Percentiles rank a stretch among this genome's conserved stretches.
Conservation (phyloP, 768 basidiomycete species). For the Termitomyces titanicus region DNA sequence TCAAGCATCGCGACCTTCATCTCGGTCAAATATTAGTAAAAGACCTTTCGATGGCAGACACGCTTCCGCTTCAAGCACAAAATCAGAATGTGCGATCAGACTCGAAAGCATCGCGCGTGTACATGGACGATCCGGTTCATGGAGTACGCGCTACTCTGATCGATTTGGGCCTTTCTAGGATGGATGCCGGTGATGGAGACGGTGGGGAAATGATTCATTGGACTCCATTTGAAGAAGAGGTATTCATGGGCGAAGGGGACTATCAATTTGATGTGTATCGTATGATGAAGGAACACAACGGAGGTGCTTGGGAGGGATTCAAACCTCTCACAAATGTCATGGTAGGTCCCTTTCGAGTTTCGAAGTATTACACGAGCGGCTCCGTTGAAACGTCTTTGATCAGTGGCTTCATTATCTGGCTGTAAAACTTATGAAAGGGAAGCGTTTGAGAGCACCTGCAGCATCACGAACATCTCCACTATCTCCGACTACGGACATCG, state of each 20-base stretch:
- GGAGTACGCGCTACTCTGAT: constrained; percentile 85
- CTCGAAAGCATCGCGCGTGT: constrained; percentile 22
- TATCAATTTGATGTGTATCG: constrained; percentile 96
- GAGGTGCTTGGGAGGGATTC: constrained; percentile 69
- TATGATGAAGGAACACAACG: constrained; percentile 68
- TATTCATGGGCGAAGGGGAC: constrained; percentile 92
- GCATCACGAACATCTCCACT: constrained; percentile 35
- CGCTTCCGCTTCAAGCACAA: constrained; percentile 29
- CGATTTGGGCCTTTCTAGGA: constrained; percentile 90
- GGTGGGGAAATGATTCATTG: constrained; percentile 54
- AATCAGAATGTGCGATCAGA: constrained; percentile 30
- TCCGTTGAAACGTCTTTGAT: constrained; percentile 10
- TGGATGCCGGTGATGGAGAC: constrained; percentile 53
- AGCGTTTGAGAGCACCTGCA: constrained; percentile 59
- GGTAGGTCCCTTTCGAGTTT: constrained; percentile 45
- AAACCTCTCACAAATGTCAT: constrained; percentile 86
- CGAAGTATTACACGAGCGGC: not conserved
- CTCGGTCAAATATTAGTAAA: constrained; percentile 94
- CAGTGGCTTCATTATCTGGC: constrained; percentile 90
- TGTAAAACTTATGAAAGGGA: constrained; percentile 67
- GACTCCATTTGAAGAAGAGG: constrained; percentile 83
- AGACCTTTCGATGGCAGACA: constrained; percentile 30
- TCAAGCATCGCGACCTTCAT: constrained; percentile 96
- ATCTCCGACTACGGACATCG: constrained; percentile 23
- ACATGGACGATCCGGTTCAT: constrained; percentile 64